phyloP scores from a whole-genome alignment of 2,329 filamentous ascomycete genomes.

The Xylariaceae sp. region DNA sequence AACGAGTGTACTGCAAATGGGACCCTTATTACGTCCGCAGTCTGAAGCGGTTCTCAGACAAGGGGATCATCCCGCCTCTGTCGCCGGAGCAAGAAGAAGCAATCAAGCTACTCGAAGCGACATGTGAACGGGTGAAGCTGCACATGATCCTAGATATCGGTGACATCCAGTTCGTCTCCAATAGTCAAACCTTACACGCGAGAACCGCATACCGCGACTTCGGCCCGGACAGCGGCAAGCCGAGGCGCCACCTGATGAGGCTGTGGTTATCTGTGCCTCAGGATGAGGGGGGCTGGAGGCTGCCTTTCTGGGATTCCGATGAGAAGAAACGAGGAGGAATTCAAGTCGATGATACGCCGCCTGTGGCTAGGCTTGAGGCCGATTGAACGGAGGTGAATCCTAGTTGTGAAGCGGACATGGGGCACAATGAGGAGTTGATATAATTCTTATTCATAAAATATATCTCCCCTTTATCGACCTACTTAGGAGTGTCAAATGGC shows the following conservation, averaged over 20 bases:
- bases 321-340: constrained; percentile 90
- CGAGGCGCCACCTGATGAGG: constrained; percentile 77
- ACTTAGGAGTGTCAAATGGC: no score
- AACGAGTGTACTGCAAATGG: constrained; percentile 80
- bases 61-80: constrained; percentile 72
- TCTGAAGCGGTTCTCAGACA: constrained; percentile 72
- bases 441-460: no score
- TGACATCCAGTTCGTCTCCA: constrained; percentile 85
- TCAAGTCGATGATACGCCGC: constrained; percentile 80
- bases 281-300: constrained; percentile 79
- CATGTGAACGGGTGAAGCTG: constrained; percentile 70
- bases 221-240: constrained; percentile 62
- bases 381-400: constrained; percentile 53
- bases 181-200: constrained; percentile 79
- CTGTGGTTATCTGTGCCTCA: constrained; percentile 85
- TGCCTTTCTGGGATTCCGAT: constrained; percentile 78
- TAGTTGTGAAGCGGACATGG: not conserved
- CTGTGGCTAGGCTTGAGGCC: constrained; percentile 74
- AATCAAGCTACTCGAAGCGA: constrained; percentile 71
- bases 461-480: no score
- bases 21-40: constrained; percentile 87
- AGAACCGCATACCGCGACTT: constrained; percentile 76
- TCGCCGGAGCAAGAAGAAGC: constrained; percentile 71
- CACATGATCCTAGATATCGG: constrained; percentile 88
- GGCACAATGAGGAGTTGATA: no score